Conservation (phyloP, 805 yeast species). For the Pichia rugopelliculosa region DNA sequence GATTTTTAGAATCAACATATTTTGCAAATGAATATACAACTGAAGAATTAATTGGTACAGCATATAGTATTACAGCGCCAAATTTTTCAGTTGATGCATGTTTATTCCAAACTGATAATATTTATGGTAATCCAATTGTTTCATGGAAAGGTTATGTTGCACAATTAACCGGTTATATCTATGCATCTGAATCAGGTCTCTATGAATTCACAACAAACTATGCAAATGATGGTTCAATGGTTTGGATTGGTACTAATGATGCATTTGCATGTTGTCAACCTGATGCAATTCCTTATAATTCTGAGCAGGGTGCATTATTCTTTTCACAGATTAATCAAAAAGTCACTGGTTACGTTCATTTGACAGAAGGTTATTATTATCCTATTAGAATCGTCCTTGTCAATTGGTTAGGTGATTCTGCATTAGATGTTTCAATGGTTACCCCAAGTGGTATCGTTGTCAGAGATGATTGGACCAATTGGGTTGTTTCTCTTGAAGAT, state of each 20-base stretch:
- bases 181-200: conserved; percentile 20
- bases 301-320: conserved; percentile 6
- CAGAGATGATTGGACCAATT: conserved; percentile 4
- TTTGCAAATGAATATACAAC: conserved; percentile 7
- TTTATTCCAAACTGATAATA: conserved; percentile 1
- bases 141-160: conserved; percentile 11
- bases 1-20: conserved; percentile 3
- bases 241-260: conserved; percentile 25
- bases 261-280: conserved; percentile 31
- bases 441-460: conserved; percentile 5
- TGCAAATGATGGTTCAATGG: conserved; percentile 29
- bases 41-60: background rate
- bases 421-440: conserved; percentile 5
- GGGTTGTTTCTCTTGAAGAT: conserved; percentile 5
- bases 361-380: conserved; percentile 11
- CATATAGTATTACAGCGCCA: conserved; percentile 5
- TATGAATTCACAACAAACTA: conserved; percentile 18
- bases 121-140: conserved; percentile 2
- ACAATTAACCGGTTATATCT: conserved; percentile 7
- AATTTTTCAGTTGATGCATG: conserved; percentile 7
- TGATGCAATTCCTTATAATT: background rate
- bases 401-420: conserved; percentile 9
- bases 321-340: conserved; percentile 4
- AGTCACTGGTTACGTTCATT: conserved; percentile 8
- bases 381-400: conserved; percentile 16